Conservation (phyloP, 1,139 yeast species). For the Williopsis jadinii region DNA sequence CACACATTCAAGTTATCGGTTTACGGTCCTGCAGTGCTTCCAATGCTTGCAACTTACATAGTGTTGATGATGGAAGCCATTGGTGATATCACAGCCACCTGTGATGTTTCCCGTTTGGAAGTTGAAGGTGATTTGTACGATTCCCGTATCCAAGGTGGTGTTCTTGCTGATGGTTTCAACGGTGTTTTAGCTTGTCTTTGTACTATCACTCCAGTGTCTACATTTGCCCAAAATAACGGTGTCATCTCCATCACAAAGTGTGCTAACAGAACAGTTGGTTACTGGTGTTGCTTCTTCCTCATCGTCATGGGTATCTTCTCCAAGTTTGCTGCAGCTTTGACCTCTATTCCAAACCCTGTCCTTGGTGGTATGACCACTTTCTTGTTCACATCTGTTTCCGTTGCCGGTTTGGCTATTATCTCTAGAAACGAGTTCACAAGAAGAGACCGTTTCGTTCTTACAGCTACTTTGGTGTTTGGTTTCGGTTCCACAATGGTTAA, state of each 20-base stretch:
- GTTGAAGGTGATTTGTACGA: slow-evolving; percentile 78
- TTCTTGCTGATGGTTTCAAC: slow-evolving; percentile 68
- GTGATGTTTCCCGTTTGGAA: slow-evolving; percentile 79
- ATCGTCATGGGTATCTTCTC: slow-evolving; percentile 81
- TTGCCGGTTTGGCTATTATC: slow-evolving; percentile 79
- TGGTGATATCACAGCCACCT: slow-evolving; percentile 89
- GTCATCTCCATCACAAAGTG: slow-evolving; percentile 86
- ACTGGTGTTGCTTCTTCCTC: slow-evolving; percentile 82
- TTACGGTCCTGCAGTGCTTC: slow-evolving; percentile 80
- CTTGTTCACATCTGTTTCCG: slow-evolving; percentile 82
- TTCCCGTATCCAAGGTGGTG: slow-evolving; percentile 86
- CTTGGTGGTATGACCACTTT: slow-evolving; percentile 93
- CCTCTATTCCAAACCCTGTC: slow-evolving; percentile 77
- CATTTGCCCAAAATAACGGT: slow-evolving; percentile 93
- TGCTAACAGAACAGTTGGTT: slow-evolving; percentile 80
- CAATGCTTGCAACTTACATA: slow-evolving; percentile 73
- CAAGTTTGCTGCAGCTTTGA: slow-evolving; percentile 85
- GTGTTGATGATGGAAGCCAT: slow-evolving; percentile 68
- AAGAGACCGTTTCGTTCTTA: slow-evolving; percentile 79
- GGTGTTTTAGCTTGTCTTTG: slow-evolving; percentile 68
- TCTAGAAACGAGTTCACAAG: slow-evolving; percentile 71
- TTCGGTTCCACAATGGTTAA: slow-evolving; percentile 73
- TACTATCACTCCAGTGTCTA: slow-evolving; percentile 78
- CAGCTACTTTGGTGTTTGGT: slow-evolving; percentile 72
- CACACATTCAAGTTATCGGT: slow-evolving; percentile 68